Conservation (phyloP, 495 filamentous ascomycete species). For the Paragyromitra xinjiangensis region DNA sequence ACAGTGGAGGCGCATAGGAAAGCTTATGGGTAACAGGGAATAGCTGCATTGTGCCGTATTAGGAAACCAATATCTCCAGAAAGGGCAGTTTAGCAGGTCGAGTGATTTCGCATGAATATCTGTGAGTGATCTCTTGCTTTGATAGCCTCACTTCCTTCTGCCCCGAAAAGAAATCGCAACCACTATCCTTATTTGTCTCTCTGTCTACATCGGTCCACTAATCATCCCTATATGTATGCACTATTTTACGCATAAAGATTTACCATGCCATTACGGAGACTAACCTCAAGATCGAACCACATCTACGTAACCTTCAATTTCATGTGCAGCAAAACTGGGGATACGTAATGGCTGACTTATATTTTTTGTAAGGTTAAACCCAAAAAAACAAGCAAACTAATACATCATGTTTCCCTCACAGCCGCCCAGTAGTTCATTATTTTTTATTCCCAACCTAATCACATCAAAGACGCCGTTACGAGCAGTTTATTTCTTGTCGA, state of each 20-base stretch:
- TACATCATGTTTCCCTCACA: conserved; percentile 6
- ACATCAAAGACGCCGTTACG: background rate
- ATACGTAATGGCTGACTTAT: background rate
- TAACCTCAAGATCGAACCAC: background rate
- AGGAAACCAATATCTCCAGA: background rate
- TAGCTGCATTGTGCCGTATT: no score
- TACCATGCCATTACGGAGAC: background rate
- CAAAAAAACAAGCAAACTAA: conserved; percentile 13
- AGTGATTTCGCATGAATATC: background rate
- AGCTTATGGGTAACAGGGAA: no score
- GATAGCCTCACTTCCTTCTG: background rate
- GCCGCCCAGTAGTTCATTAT: conserved; percentile 2
- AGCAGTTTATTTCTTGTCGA: conserved; percentile 64
- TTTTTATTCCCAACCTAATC: conserved; percentile 5
- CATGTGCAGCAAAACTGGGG: background rate
- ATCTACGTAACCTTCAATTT: background rate
- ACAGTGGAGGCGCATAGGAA: no score
- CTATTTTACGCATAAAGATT: background rate
- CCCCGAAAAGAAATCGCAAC: background rate
- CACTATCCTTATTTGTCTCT: background rate
- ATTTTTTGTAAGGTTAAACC: conserved; percentile 12
- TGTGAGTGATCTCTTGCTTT: background rate
- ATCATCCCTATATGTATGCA: no score
- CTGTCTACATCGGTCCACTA: background rate
- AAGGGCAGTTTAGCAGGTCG: background rate